Evolutionary conservation across 768 basidiomycete genomes (phyloP).

Genomic region (Boletales sp.): DNA sequence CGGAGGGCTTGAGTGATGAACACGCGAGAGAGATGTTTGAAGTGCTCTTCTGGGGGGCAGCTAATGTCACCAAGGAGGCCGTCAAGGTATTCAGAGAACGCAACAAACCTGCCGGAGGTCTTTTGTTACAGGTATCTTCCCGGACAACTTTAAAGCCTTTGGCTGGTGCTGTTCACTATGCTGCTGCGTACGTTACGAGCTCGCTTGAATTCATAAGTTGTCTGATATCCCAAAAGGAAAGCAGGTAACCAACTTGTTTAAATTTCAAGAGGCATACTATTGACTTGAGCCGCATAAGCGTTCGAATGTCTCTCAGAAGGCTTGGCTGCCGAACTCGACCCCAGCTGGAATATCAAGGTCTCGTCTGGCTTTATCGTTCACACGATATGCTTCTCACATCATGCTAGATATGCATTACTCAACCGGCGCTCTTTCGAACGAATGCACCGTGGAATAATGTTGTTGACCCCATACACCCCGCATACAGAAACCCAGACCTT

Average conservation of each 20-base stretch:
- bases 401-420: conserved; percentile 21
- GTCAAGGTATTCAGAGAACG: conserved; percentile 35
- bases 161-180: conserved; percentile 16
- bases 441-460: conserved; percentile 1
- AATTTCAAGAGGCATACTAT: not conserved
- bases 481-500: conserved; percentile 14
- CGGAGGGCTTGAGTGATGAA: conserved; percentile 35
- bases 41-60: conserved; percentile 36
- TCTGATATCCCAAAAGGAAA: conserved; percentile 18
- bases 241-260: conserved; percentile 15
- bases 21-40: conserved; percentile 37
- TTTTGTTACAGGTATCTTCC: conserved; percentile 38
- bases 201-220: not conserved
- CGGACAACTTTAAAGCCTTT: conserved; percentile 18
- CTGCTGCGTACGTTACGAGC: conserved; percentile 22
- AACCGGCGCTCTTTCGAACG: conserved; percentile 24
- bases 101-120: conserved; percentile 38
- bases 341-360: conserved; percentile 47
- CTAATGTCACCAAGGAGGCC: conserved; percentile 31
- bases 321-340: conserved; percentile 39
- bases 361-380: not conserved
- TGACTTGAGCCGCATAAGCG: conserved; percentile 22
- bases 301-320: conserved; percentile 39
- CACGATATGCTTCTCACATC: not conserved
- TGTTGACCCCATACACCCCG: conserved; percentile 16